These are phyloP conservation scores for Talaromyces nanjingensis DNA, from an alignment of 495 filamentous ascomycete species.

Conservation along the genomic window DNA sequence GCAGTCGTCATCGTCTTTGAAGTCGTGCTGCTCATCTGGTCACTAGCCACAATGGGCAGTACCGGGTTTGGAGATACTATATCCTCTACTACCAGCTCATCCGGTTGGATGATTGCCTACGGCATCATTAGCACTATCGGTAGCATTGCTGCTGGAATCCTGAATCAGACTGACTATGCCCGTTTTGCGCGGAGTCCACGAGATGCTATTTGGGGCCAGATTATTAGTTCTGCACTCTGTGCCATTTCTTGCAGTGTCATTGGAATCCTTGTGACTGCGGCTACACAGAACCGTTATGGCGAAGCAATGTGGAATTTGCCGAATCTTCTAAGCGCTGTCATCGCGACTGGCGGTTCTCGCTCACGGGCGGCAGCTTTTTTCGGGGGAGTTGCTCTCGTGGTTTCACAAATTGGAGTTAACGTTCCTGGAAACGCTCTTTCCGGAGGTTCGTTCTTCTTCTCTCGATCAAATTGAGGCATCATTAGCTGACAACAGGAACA, in stretches of 20 bases:
- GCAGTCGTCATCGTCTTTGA: conserved; percentile 20
- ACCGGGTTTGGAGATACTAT: conserved; percentile 41
- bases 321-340: conserved; percentile 28
- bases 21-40: conserved; percentile 12
- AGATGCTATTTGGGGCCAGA: conserved; percentile 17
- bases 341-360: conserved; percentile 33
- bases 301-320: conserved; percentile 46
- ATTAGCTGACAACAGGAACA: neutral
- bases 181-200: conserved; percentile 17
- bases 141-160: neutral
- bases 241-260: conserved; percentile 14
- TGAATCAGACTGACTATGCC: conserved; percentile 18
- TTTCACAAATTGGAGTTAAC: conserved; percentile 50
- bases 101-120: conserved; percentile 34
- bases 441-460: conserved; percentile 16
- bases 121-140: conserved; percentile 34
- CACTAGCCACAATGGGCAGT: conserved; percentile 9
- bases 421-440: conserved; percentile 51
- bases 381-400: conserved; percentile 34
- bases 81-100: conserved; percentile 30
- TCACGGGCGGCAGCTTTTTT: conserved; percentile 51
- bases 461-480: neutral
- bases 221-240: conserved; percentile 9
- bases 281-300: conserved; percentile 41
- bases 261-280: conserved; percentile 45